These are phyloP conservation scores for Malassezia vespertilionis DNA, from an alignment of 1,284 basidiomycete species.

Conservation along the genomic window DNA sequence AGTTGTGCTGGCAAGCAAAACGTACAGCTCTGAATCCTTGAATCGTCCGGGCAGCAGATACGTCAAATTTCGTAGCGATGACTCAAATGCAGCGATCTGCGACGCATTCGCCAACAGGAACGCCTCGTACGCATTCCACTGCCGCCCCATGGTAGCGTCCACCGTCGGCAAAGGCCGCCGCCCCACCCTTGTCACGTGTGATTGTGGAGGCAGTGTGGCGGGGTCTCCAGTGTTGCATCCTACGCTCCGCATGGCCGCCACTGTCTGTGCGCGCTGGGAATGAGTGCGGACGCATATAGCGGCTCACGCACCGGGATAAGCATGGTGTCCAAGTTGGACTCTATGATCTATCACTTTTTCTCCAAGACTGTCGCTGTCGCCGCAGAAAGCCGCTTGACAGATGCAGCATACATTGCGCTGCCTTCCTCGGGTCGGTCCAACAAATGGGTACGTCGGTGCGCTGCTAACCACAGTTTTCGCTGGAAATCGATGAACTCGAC, in stretches of 20 bases:
- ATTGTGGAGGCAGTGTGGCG: not conserved
- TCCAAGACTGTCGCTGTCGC: conserved; percentile 17
- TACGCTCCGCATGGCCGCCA: too few relatives aligned
- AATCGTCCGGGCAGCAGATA: conserved; percentile 92
- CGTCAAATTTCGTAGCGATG: conserved; percentile 72
- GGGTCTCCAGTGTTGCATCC: too few relatives aligned
- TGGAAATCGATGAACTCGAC: conserved; percentile 8
- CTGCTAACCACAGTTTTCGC: conserved; percentile 9
- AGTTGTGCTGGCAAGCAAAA: conserved; percentile 49
- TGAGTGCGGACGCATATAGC: too few relatives aligned
- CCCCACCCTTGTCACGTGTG: not conserved
- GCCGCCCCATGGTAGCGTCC: conserved; percentile 24
- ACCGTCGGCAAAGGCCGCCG: not conserved
- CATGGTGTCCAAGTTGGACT: conserved; percentile 9
- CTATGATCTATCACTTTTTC: conserved; percentile 17
- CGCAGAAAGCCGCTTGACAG: conserved; percentile 4
- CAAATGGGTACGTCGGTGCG: conserved; percentile 12
- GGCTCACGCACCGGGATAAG: too few relatives aligned
- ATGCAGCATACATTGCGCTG: not conserved
- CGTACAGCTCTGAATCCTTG: conserved; percentile 82
- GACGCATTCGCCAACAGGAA: conserved; percentile 42
- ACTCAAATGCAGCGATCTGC: conserved; percentile 67
- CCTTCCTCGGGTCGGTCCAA: not conserved
- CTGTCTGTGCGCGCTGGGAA: too few relatives aligned
- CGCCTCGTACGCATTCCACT: conserved; percentile 35